Percentiles rank a stretch among this genome's conserved stretches.
These are phyloP conservation scores for Monilinia fructigena DNA, from an alignment of 2,329 filamentous ascomycete genomes.

Conservation along the genomic window DNA sequence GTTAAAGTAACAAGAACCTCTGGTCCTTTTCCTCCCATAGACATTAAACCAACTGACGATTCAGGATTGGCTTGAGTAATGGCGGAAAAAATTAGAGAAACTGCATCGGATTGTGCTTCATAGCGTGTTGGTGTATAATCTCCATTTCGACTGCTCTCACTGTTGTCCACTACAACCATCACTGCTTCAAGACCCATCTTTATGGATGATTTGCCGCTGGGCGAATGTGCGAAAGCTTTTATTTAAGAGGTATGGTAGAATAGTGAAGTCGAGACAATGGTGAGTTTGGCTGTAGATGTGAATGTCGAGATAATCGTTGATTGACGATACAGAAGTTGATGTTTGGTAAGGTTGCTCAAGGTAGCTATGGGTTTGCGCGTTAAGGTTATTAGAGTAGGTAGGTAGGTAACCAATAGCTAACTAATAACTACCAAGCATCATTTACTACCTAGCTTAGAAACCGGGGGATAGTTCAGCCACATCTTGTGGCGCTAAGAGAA, in stretches of 20 bases:
- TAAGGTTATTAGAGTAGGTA: constrained; percentile 3
- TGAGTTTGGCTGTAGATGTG: not conserved
- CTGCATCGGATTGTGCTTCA: constrained; percentile 93
- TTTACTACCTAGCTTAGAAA: constrained; percentile 5
- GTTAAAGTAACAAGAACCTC: constrained; percentile 96
- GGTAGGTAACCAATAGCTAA: no score
- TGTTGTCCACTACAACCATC: constrained; percentile 99
- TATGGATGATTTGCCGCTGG: constrained; percentile 35
- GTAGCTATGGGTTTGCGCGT: constrained; percentile 28
- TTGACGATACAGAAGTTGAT: constrained; percentile 15
- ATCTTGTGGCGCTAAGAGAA: constrained; percentile 8
- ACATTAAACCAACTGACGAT: constrained; percentile 96
- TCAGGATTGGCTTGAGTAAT: constrained; percentile 96
- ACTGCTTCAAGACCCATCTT: constrained; percentile 98
- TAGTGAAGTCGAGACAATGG: not conserved
- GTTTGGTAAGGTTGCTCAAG: constrained; percentile 20
- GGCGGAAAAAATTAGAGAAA: constrained; percentile 91
- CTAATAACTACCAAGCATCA: constrained; percentile 2
- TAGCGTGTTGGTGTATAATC: constrained; percentile 89
- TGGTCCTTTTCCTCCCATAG: constrained; percentile 96
- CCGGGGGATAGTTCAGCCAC: constrained; percentile 2
- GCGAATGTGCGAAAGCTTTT: constrained; percentile 11
- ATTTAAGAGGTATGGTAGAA: not conserved
- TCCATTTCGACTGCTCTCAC: constrained; percentile 96
- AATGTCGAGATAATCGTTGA: constrained; percentile 6